Percentiles rank a stretch among this genome's conserved stretches.
Conservation (phyloP, 495 filamentous ascomycete species). For the Collariella sp. region DNA sequence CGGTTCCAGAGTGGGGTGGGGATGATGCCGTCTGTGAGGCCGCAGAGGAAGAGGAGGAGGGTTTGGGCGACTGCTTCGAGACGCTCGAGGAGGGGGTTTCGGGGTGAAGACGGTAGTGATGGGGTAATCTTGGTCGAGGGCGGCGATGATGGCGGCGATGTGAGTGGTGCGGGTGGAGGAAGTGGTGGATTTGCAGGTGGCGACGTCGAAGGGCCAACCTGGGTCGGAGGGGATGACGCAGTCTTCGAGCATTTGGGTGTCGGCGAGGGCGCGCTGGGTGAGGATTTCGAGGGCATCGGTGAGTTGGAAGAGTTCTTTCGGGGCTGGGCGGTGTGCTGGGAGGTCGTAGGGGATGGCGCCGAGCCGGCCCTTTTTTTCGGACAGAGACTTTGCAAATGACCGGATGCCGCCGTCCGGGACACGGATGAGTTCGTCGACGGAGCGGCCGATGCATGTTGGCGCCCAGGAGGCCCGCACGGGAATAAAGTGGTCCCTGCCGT, state of each 20-base stretch:
- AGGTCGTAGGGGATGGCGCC: constrained; percentile 39
- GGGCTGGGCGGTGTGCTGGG: constrained; percentile 44
- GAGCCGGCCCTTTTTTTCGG: constrained; percentile 15
- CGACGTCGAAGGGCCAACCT: constrained; percentile 69
- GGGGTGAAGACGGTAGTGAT: constrained; percentile 49
- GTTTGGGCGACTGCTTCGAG: constrained; percentile 62
- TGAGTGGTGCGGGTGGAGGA: constrained; percentile 21
- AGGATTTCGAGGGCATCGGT: constrained; percentile 75
- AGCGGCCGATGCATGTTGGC: constrained; percentile 73
- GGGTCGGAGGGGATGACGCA: constrained; percentile 48
- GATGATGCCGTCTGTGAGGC: constrained; percentile 68
- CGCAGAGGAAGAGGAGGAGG: constrained; percentile 60
- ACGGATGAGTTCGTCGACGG: constrained; percentile 71
- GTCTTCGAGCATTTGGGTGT: constrained; percentile 69
- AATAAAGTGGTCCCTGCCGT: constrained; percentile 87
- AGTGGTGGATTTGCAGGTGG: constrained; percentile 27
- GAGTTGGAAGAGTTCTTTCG: constrained; percentile 77
- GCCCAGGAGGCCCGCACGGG: constrained; percentile 69
- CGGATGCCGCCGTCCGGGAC: constrained; percentile 70
- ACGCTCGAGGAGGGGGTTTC: constrained; percentile 53
- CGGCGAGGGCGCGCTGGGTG: constrained; percentile 64
- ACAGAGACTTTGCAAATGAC: constrained; percentile 32
- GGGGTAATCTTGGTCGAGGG: constrained; percentile 57
- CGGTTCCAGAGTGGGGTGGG: constrained; percentile 57
- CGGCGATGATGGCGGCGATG: constrained; percentile 46